These are phyloP conservation scores for Euryodendron excelsum DNA, from an alignment of 148 eudicot species.

Conservation along the genomic window DNA sequence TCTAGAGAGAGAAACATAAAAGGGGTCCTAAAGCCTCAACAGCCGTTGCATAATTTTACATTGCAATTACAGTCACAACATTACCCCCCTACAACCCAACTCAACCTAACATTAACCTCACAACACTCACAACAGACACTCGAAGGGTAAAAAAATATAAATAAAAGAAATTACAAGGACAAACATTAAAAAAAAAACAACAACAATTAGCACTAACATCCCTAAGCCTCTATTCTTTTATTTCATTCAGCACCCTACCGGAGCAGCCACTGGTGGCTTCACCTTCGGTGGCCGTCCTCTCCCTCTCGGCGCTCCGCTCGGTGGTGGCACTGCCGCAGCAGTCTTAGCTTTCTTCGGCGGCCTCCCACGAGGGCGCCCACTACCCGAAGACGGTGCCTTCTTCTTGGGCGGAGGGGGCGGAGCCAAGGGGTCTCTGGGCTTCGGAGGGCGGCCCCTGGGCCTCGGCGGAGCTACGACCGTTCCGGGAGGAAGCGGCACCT, in stretches of 20 bases:
- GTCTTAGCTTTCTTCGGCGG: slow-evolving; percentile 39
- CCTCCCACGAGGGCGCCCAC: slow-evolving; percentile 44
- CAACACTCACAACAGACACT: background rate
- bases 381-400: background rate
- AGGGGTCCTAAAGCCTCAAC: slow-evolving; percentile 1
- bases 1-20: background rate
- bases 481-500: slow-evolving; percentile 16
- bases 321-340: slow-evolving; percentile 16
- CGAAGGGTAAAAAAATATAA: background rate
- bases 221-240: slow-evolving; percentile 14
- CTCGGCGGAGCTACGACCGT: slow-evolving; percentile 29
- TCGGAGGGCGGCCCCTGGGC: slow-evolving; percentile 55
- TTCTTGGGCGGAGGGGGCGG: slow-evolving; percentile 24
- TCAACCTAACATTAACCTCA: background rate
- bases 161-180: background rate
- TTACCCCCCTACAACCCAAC: background rate
- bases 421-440: slow-evolving; percentile 29
- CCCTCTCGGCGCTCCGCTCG: slow-evolving; percentile 30
- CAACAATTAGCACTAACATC: slow-evolving; percentile 26
- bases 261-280: slow-evolving; percentile 19
- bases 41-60: slow-evolving; percentile 16
- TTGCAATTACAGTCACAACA: slow-evolving; percentile 17
- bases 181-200: background rate
- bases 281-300: slow-evolving; percentile 50
- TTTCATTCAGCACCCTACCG: slow-evolving; percentile 32